phyloP scores from a whole-genome alignment of 78 protist genomes.

The slime mould (Dictyostelium discoideum) region DNA sequence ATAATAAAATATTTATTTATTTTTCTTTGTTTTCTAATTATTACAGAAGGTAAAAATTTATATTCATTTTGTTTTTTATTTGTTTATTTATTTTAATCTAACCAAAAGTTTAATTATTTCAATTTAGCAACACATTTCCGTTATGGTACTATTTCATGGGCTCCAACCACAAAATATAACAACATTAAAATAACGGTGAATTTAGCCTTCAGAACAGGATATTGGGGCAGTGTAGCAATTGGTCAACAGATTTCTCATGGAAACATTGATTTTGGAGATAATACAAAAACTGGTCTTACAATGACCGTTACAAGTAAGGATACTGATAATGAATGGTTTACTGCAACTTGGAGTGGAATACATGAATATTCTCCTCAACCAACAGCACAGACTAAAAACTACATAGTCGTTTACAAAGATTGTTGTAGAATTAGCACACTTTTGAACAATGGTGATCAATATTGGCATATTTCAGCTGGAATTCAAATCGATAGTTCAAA shows the following conservation, averaged over 20 bases:
- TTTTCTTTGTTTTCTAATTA: background rate
- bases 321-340: constrained; percentile 12
- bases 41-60: background rate
- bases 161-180: background rate
- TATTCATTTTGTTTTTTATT: background rate
- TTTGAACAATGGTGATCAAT: background rate
- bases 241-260: background rate
- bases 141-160: background rate
- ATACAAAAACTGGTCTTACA: background rate
- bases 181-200: background rate
- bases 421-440: constrained; percentile 18
- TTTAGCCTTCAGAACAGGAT: background rate
- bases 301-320: background rate
- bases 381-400: background rate
- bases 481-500: background rate
- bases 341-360: background rate
- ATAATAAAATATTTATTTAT: background rate
- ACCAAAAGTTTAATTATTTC: background rate
- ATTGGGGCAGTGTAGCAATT: background rate
- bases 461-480: background rate
- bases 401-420: background rate
- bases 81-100: background rate
- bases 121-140: constrained; percentile 16
- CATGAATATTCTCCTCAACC: background rate
- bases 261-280: background rate